Base-by-base conservation (phyloP, 306 rosid genomes). In the Sicyos edulis region DNA sequence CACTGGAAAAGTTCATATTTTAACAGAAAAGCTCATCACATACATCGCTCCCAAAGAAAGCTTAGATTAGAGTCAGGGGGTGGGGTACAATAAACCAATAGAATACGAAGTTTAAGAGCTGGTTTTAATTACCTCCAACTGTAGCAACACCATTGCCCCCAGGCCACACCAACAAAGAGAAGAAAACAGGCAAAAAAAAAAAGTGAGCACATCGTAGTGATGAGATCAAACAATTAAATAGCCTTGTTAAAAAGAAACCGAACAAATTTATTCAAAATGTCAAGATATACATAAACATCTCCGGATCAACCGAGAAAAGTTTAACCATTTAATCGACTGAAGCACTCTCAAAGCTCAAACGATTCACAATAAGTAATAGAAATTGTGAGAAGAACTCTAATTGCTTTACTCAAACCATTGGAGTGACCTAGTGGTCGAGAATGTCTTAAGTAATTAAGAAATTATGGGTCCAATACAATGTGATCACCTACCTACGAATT, bases 91-190 rank as follows among this genome's bases (percentile, higher is more conserved):
- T n/a, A 68, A 68, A 68, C 56, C 71, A 68, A 20, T 68, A 21
- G 45, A 77, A 71, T 60, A 71, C 11, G 26, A 74, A 26, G 58
- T 50, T 57, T 51, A 13, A 71, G 55, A 77, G 59, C 65, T 42
- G 61, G 58, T 51, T 51, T 82, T 55, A 77, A 79, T 80, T 82
- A 92, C 97, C 92, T 92, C 97, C 75, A 84, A 77, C 97, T 92
- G 86, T 22, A 72, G 80, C 69, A 54, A 62, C 73, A 44, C 20
- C 51, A 62, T 40, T 65, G 76, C 75, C 76, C 74, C 82, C 80
- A n/a, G n/a, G n/a, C n/a, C n/a, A n/a, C n/a, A 77, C 62, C 76
- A 56, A 76, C 64, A 75, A 62, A 70, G 68, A 26, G 63, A 58
- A 72, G 13, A n/a, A 26, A 63, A 21, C 71, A 59, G 73, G 3